Evolutionary conservation across 2,329 filamentous ascomycete genomes (phyloP).

Genomic region (Colletotrichum simmondsii): DNA sequence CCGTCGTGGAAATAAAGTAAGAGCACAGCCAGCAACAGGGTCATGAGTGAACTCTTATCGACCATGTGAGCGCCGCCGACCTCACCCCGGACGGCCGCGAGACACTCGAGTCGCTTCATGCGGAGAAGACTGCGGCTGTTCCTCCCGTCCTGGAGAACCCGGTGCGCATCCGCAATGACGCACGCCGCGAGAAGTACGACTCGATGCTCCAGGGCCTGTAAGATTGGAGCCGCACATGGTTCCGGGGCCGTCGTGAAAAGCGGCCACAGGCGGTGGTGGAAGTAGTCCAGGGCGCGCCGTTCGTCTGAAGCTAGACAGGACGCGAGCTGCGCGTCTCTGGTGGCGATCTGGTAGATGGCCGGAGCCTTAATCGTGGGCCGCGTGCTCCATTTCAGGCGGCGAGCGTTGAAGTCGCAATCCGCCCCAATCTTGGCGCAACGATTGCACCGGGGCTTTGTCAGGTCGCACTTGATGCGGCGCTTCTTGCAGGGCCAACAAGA

Average conservation of each 20-base stretch:
- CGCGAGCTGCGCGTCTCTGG: conserved; percentile 38
- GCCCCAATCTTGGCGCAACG: conserved; percentile 41
- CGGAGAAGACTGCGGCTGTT: conserved; percentile 40
- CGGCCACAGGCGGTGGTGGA: conserved; percentile 46
- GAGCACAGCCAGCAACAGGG: conserved; percentile 51
- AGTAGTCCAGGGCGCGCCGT: conserved; percentile 45
- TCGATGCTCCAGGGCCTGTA: conserved; percentile 44
- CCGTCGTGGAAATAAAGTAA: conserved; percentile 55
- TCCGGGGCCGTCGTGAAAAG: conserved; percentile 41
- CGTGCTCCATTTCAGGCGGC: conserved; percentile 54
- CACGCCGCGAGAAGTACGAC: conserved; percentile 46
- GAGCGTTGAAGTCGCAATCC: conserved; percentile 45
- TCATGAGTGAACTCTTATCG: conserved; percentile 45
- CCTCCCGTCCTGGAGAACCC: conserved; percentile 44
- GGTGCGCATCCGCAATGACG: conserved; percentile 45
- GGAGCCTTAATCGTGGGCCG: conserved; percentile 45
- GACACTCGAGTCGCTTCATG: conserved; percentile 43
- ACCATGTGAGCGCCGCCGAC: conserved; percentile 39
- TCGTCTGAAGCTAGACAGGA: conserved; percentile 41
- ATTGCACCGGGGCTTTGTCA: conserved; percentile 44
- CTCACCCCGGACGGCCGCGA: conserved; percentile 45
- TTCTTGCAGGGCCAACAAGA: conserved; percentile 52
- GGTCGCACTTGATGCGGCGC: conserved; percentile 49
- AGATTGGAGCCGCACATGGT: conserved; percentile 43
- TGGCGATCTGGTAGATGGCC: conserved; percentile 41